phyloP scores from a whole-genome alignment of 163 green algal genomes.

The Volvox carteri region DNA sequence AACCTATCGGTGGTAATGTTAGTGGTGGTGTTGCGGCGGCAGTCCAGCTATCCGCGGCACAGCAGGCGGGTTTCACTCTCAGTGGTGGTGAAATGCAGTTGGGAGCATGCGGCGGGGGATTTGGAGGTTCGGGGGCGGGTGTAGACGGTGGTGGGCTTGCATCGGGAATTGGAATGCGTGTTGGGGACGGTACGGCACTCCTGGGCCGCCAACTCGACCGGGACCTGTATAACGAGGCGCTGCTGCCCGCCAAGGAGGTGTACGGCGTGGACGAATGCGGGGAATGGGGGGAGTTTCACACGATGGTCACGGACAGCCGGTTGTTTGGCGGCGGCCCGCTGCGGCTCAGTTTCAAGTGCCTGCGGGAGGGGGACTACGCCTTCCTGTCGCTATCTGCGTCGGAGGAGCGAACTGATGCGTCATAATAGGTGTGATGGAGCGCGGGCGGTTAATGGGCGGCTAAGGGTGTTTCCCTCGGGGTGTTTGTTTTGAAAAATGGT shows the following conservation, averaged over 20 bases:
- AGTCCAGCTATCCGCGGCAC: too few relatives aligned
- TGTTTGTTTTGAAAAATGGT: too few relatives aligned
- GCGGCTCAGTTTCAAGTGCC: not conserved
- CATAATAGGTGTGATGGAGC: too few relatives aligned
- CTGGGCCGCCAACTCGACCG: conserved; percentile 11
- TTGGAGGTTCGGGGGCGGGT: not conserved
- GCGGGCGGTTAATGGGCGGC: too few relatives aligned
- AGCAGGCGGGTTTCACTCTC: too few relatives aligned
- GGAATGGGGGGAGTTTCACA: conserved; percentile 50
- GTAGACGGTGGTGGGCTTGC: not conserved
- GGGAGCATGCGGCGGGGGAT: not conserved
- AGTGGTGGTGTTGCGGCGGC: too few relatives aligned
- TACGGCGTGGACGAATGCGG: conserved; percentile 55
- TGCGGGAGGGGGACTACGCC: conserved; percentile 34
- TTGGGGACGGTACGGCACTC: too few relatives aligned
- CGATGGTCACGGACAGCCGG: conserved; percentile 10
- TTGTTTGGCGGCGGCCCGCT: not conserved
- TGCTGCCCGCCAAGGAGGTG: conserved; percentile 15
- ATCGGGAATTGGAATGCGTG: too few relatives aligned
- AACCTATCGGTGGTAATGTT: too few relatives aligned
- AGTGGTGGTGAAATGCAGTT: too few relatives aligned
- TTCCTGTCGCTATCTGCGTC: not conserved
- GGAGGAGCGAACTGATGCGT: too few relatives aligned
- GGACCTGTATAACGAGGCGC: not conserved
- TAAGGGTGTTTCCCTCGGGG: too few relatives aligned